phyloP scores from a whole-genome alignment of 495 filamentous ascomycete genomes.

The Penicillium odoratum region DNA sequence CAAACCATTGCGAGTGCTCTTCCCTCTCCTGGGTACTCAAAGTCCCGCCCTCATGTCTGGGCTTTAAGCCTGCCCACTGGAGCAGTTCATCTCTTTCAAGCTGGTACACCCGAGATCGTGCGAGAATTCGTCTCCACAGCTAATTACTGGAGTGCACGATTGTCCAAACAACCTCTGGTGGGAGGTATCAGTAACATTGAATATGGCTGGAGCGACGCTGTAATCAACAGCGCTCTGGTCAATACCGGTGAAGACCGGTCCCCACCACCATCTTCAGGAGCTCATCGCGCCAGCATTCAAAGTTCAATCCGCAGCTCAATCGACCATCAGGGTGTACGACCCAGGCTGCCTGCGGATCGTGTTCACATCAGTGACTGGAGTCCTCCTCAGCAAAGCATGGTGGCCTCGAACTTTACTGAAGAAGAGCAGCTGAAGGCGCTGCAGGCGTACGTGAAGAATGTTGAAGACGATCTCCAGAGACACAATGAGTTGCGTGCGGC shows the following conservation, averaged over 20 bases:
- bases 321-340: slow-evolving; percentile 61
- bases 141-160: slow-evolving; percentile 95
- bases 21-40: slow-evolving; percentile 90
- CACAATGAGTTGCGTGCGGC: slow-evolving; percentile 84
- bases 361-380: slow-evolving; percentile 87
- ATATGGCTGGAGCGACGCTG: slow-evolving; percentile 92
- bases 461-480: slow-evolving; percentile 79
- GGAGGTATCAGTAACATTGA: slow-evolving; percentile 96
- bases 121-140: slow-evolving; percentile 91
- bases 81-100: slow-evolving; percentile 96
- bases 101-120: slow-evolving; percentile 91
- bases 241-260: slow-evolving; percentile 42
- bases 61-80: slow-evolving; percentile 89
- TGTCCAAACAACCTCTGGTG: slow-evolving; percentile 88
- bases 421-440: slow-evolving; percentile 77
- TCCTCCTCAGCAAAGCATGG: slow-evolving; percentile 89
- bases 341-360: slow-evolving; percentile 80
- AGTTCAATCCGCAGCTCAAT: slow-evolving; percentile 71
- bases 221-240: slow-evolving; percentile 75
- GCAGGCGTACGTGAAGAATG: slow-evolving; percentile 73
- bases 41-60: slow-evolving; percentile 89
- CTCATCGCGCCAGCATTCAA: slow-evolving; percentile 62
- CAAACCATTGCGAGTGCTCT: slow-evolving; percentile 91
- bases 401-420: slow-evolving; percentile 74
- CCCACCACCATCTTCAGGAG: slow-evolving; percentile 42